Percentiles rank a stretch among this genome's conserved stretches.
Evolutionary conservation across 768 basidiomycete genomes (phyloP).

Genomic region (Sporobolomyces pararoseus): DNA sequence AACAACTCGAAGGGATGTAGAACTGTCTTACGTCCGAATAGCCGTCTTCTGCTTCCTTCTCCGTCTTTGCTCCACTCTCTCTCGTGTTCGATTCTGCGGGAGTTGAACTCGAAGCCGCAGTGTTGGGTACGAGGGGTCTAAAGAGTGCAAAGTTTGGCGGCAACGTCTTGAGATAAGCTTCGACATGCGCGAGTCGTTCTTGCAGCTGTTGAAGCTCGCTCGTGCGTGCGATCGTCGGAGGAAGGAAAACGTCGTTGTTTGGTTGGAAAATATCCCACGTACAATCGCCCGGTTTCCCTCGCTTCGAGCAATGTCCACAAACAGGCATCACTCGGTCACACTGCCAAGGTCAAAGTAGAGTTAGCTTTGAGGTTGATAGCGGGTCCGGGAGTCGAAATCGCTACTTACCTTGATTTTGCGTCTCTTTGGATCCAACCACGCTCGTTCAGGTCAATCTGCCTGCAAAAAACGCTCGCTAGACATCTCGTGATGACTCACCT

Average conservation of each 20-base stretch:
- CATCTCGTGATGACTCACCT: too few relatives aligned
- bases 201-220: slow-evolving; percentile 30
- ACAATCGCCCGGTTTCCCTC: slow-evolving; percentile 24
- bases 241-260: slow-evolving; percentile 34
- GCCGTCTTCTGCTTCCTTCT: slow-evolving; percentile 18
- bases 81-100: neutral
- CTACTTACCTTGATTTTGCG: slow-evolving; percentile 31
- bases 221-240: slow-evolving; percentile 33
- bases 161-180: slow-evolving; percentile 30
- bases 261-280: slow-evolving; percentile 38
- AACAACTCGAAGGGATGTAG: too few relatives aligned
- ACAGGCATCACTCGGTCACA: slow-evolving; percentile 38
- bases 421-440: too few relatives aligned
- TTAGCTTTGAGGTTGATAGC: neutral
- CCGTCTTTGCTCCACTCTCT: neutral
- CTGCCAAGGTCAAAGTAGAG: neutral
- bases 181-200: slow-evolving; percentile 34
- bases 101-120: neutral
- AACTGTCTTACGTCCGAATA: slow-evolving; percentile 20
- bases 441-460: too few relatives aligned
- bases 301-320: slow-evolving; percentile 36
- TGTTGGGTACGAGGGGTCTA: neutral
- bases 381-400: neutral
- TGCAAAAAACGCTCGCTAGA: too few relatives aligned
- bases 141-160: slow-evolving; percentile 41